A percentile compares a stretch with the other conserved stretches of the same genome.
Conservation (phyloP, 2,329 filamentous ascomycete genomes). For the Fusarium nodosum region DNA sequence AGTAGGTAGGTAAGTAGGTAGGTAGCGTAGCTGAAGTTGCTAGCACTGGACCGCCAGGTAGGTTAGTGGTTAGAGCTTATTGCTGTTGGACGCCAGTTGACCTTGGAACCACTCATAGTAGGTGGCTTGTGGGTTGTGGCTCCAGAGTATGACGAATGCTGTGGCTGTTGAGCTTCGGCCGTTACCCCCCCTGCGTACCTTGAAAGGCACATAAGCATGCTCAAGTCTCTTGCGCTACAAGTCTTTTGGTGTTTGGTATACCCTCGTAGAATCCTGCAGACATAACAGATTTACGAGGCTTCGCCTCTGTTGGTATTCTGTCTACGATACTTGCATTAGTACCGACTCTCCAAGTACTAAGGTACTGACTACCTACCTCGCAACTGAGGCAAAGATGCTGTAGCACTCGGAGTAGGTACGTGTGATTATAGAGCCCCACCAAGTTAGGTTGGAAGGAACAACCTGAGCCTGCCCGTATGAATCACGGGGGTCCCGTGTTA, state of each 20-base stretch:
- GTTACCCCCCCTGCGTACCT: background rate
- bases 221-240: no score
- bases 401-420: background rate
- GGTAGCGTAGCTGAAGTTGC: conserved; percentile 26
- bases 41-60: conserved; percentile 21
- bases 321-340: background rate
- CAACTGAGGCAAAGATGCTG: background rate
- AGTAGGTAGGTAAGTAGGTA: background rate
- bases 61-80: conserved; percentile 29
- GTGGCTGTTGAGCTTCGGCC: conserved; percentile 28
- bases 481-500: no score
- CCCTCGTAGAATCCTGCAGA: background rate
- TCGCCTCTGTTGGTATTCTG: background rate
- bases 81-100: conserved; percentile 35
- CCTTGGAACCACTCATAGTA: conserved; percentile 19
- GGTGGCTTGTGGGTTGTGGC: conserved; percentile 26
- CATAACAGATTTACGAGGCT: background rate
- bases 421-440: conserved; percentile 1
- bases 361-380: no score
- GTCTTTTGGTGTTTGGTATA: no score
- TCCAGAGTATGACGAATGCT: conserved; percentile 30
- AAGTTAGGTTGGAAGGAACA: conserved; percentile 5
- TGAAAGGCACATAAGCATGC: background rate
- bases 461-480: conserved; percentile 11
- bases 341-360: no score